Conservation (phyloP, 176 grass and related monocot genomes). For the Paspalum vaginatum region DNA sequence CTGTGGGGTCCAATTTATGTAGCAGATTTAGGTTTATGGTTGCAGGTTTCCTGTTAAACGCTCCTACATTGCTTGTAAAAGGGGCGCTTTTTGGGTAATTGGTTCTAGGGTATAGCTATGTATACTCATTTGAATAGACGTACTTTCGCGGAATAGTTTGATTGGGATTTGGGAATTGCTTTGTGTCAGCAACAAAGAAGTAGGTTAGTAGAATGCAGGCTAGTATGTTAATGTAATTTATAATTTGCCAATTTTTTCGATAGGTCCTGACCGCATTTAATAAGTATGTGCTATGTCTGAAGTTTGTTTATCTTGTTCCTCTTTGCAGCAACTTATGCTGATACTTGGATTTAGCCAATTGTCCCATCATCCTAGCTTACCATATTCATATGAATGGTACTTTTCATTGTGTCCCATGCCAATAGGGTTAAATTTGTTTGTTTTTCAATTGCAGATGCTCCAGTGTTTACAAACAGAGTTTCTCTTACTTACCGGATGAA, state of each 20-base stretch:
- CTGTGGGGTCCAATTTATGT: background rate
- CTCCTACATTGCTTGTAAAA: background rate
- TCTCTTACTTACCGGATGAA: constrained; percentile 48
- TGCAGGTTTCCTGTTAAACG: background rate
- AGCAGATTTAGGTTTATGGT: constrained; percentile 9
- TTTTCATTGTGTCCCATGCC: constrained; percentile 8
- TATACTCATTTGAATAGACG: background rate
- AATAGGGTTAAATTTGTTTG: constrained; percentile 14
- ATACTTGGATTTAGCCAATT: background rate
- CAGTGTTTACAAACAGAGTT: constrained; percentile 67
- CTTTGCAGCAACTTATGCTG: background rate
- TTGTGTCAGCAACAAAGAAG: background rate
- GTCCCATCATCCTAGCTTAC: background rate
- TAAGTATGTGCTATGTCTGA: background rate
- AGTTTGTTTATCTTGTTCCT: background rate
- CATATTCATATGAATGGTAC: background rate
- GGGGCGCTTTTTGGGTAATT: background rate
- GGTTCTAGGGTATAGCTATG: background rate
- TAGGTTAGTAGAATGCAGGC: background rate
- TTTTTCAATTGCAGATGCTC: constrained; percentile 51
- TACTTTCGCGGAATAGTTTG: constrained; percentile 8
- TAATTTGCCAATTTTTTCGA: background rate
- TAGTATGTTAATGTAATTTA: background rate
- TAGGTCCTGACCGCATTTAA: background rate
- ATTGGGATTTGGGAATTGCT: background rate